phyloP scores from a whole-genome alignment of 495 filamentous ascomycete species.

The Annulohypoxylon stygium region DNA sequence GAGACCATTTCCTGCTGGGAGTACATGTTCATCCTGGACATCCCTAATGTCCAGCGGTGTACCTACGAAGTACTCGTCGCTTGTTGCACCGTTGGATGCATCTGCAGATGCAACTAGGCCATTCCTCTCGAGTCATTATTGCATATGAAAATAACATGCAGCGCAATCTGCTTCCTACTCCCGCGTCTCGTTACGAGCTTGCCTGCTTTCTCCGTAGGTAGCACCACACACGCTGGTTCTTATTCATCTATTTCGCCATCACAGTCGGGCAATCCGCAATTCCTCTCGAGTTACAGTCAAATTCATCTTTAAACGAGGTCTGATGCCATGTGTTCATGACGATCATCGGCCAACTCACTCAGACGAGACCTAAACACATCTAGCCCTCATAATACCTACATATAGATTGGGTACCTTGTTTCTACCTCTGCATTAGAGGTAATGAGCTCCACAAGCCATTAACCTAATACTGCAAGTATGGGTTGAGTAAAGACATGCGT shows the following conservation, averaged over 20 bases:
- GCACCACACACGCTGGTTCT: conserved; percentile 25
- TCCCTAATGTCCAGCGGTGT: conserved; percentile 22
- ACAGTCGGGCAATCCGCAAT: conserved; percentile 24
- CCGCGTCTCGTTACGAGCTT: conserved; percentile 26
- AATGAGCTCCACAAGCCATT: conserved; percentile 6
- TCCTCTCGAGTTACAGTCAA: conserved; percentile 23
- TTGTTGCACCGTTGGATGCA: conserved; percentile 19
- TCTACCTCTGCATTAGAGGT: background rate
- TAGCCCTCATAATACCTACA: background rate
- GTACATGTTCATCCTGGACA: conserved; percentile 24
- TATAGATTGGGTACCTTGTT: conserved; percentile 2
- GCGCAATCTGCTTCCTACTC: conserved; percentile 25
- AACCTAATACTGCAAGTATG: conserved; percentile 6
- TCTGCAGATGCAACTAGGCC: conserved; percentile 43
- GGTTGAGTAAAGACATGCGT: conserved; percentile 9
- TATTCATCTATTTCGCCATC: conserved; percentile 19
- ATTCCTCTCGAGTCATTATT: conserved; percentile 26
- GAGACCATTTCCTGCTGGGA: conserved; percentile 18
- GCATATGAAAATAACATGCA: conserved; percentile 34
- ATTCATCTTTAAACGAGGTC: conserved; percentile 19
- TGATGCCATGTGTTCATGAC: background rate
- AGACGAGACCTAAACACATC: conserved; percentile 6
- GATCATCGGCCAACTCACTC: conserved; percentile 12
- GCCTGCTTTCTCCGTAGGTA: conserved; percentile 17
- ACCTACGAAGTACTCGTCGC: conserved; percentile 31